phyloP scores from a whole-genome alignment of 2,329 filamentous ascomycete genomes.

The Aspergillus flavus region DNA sequence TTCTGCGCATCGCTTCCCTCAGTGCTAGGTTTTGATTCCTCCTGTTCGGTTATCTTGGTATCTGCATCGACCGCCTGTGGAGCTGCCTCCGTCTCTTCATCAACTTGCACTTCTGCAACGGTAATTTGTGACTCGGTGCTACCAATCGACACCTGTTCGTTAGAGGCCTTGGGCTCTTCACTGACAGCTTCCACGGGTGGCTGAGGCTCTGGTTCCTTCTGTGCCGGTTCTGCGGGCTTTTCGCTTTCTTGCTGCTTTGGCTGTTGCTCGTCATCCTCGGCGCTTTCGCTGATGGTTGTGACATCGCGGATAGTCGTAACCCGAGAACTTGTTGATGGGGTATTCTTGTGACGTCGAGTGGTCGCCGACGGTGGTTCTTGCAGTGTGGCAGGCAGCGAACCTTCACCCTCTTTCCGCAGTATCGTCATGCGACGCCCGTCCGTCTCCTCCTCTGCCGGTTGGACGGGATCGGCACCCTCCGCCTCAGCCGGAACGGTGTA shows the following conservation, averaged over 20 bases:
- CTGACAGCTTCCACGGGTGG: conserved; percentile 14
- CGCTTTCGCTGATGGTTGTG: conserved; percentile 76
- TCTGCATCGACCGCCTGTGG: conserved; percentile 13
- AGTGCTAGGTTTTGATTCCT: conserved; percentile 4
- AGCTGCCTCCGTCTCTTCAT: conserved; percentile 14
- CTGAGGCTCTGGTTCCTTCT: conserved; percentile 16
- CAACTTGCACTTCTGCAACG: conserved; percentile 22
- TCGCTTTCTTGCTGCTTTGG: conserved; percentile 21
- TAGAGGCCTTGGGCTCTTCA: conserved; percentile 12
- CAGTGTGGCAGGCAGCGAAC: conserved; percentile 17
- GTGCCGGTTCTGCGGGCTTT: conserved; percentile 8
- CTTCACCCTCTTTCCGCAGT: conserved; percentile 37
- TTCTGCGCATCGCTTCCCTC: neutral
- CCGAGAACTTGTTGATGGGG: conserved; percentile 74
- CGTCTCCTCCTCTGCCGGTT: conserved; percentile 25
- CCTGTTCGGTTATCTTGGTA: conserved; percentile 6
- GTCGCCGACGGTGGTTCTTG: conserved; percentile 61
- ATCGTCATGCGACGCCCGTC: conserved; percentile 40
- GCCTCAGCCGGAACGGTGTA: conserved; percentile 94
- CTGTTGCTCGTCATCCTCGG: conserved; percentile 66
- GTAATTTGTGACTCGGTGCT: conserved; percentile 21
- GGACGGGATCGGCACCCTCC: conserved; percentile 70
- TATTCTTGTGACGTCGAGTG: conserved; percentile 81
- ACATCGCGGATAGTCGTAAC: conserved; percentile 77
- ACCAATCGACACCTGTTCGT: conserved; percentile 9